Conservation (phyloP, 257 asterid species). For the Rubia yunnanensis region DNA sequence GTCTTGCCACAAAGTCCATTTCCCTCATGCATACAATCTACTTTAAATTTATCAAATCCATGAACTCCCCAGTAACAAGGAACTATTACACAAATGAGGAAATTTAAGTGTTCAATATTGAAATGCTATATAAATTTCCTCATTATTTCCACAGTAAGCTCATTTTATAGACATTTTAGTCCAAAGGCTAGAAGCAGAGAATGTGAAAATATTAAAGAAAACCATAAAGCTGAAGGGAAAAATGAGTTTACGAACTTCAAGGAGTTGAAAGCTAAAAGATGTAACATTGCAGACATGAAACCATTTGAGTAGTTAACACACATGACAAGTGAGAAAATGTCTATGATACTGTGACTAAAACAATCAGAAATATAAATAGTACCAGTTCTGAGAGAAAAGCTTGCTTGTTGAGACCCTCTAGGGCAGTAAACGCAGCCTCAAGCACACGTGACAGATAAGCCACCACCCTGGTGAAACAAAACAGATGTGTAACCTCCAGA, state of each 20-base stretch:
- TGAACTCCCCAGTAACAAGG: background rate
- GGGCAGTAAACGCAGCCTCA: conserved; percentile 94
- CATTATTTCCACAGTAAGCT: background rate
- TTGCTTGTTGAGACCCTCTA: conserved; percentile 97
- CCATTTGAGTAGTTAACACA: background rate
- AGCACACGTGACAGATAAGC: conserved; percentile 94
- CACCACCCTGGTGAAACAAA: conserved; percentile 58
- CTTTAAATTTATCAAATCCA: background rate
- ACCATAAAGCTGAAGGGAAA: background rate
- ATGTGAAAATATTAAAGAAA: background rate
- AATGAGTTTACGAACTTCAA: background rate
- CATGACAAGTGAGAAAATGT: background rate
- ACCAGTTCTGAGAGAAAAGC: conserved; percentile 93
- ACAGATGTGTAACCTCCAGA: conserved; percentile 14
- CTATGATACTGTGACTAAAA: background rate
- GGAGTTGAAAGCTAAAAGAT: background rate
- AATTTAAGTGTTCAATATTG: background rate
- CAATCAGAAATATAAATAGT: conserved; percentile 3
- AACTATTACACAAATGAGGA: background rate
- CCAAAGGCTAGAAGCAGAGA: background rate
- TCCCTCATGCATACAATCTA: background rate
- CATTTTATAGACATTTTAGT: background rate
- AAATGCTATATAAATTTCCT: background rate
- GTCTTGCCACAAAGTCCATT: background rate
- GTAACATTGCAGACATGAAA: background rate